Conservation (phyloP, 805 yeast species). For the Brettanomyces custersianus region DNA sequence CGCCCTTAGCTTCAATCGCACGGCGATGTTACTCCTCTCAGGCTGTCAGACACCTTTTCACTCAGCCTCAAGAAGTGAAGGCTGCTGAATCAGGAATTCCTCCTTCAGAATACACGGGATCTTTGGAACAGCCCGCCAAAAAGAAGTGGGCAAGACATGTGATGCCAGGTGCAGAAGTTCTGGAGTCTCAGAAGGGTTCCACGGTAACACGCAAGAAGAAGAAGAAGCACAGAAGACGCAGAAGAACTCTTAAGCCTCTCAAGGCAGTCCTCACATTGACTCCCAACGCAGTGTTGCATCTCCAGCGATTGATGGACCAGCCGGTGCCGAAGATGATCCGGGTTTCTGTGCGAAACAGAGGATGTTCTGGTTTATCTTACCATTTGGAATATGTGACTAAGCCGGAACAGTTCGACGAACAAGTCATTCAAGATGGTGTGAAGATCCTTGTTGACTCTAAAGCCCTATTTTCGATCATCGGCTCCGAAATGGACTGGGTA, state of each 20-base stretch:
- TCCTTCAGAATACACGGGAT: background rate
- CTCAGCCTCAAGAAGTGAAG: constrained; percentile 4
- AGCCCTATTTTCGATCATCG: constrained; percentile 91
- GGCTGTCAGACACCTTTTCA: constrained; percentile 1
- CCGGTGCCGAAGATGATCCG: constrained; percentile 87
- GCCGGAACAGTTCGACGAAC: constrained; percentile 94
- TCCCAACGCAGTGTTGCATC: constrained; percentile 66
- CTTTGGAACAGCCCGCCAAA: constrained; percentile 3
- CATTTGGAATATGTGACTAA: constrained; percentile 80
- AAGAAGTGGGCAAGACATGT: constrained; percentile 25
- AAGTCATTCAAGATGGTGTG: constrained; percentile 88
- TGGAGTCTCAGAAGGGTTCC: constrained; percentile 4
- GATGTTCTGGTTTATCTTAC: constrained; percentile 93
- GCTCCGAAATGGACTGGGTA: constrained; percentile 97
- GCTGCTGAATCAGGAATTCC: too few species aligned
- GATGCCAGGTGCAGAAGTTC: constrained; percentile 10
- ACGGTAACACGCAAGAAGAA: constrained; percentile 2
- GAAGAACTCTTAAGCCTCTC: constrained; percentile 74
- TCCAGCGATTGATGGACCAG: constrained; percentile 55
- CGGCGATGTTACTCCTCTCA: constrained; percentile 1
- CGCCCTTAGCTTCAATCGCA: background rate
- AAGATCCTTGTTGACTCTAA: constrained; percentile 90
- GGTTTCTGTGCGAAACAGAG: constrained; percentile 91
- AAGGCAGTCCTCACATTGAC: constrained; percentile 83
- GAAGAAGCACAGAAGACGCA: constrained; percentile 16